Conservation (phyloP, 768 basidiomycete genomes). For the Peribolospora baueri region DNA sequence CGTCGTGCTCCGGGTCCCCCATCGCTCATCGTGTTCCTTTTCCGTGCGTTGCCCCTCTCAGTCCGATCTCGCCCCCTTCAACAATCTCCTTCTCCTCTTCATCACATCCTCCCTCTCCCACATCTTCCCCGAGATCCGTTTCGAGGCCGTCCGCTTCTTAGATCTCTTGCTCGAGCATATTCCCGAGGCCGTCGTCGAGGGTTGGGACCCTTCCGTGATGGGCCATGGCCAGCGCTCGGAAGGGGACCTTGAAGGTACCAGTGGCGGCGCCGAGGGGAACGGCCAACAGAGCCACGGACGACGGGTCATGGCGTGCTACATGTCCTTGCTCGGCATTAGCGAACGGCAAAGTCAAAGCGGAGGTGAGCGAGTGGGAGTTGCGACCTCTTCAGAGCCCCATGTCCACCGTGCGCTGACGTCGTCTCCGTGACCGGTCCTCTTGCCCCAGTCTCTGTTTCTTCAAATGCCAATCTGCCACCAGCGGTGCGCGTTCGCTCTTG, state of each 20-base stretch:
- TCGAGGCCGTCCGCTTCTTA: conserved; percentile 65
- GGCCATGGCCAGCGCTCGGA: background rate
- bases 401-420: too few species aligned
- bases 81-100: conserved; percentile 53
- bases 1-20: too few species aligned
- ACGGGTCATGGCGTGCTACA: conserved; percentile 28
- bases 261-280: background rate
- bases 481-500: conserved; percentile 25
- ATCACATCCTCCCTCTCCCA: conserved; percentile 74
- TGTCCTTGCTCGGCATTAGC: conserved; percentile 27
- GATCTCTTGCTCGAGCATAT: conserved; percentile 45
- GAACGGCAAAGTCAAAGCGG: too few species aligned
- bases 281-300: too few species aligned
- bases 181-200: conserved; percentile 39
- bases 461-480: conserved; percentile 39
- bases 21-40: too few species aligned
- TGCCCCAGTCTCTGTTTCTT: conserved; percentile 15
- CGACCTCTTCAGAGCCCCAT: too few species aligned
- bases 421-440: too few species aligned
- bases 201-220: conserved; percentile 30
- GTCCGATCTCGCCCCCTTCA: conserved; percentile 40
- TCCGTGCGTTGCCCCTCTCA: too few species aligned
- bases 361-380: too few species aligned
- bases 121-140: conserved; percentile 80
- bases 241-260: background rate